Percentiles rank a stretch among this genome's conserved stretches.
Conservation (phyloP, 2,329 filamentous ascomycete genomes). For the Colletotrichum limetticola region DNA sequence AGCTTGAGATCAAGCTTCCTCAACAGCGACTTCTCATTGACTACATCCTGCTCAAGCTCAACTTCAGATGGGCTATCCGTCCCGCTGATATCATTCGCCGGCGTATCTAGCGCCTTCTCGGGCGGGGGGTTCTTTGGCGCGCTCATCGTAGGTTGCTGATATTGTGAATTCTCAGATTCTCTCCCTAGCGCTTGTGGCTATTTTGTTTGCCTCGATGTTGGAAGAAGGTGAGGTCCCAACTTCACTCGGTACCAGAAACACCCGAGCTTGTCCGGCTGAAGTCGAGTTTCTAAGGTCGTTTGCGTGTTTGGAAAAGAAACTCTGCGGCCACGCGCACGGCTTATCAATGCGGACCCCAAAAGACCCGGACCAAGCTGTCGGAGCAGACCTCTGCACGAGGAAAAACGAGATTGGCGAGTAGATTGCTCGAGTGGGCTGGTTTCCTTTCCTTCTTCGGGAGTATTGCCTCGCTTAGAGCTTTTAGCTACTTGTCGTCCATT, state of each 20-base stretch:
- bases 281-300: not conserved
- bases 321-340: constrained; percentile 14
- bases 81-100: constrained; percentile 8
- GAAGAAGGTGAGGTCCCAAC: not conserved
- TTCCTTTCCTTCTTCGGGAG: not conserved
- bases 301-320: constrained; percentile 1
- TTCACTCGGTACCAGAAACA: not conserved
- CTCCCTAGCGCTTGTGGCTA: no score
- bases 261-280: not conserved
- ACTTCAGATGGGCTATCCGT: constrained; percentile 23
- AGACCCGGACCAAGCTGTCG: not conserved
- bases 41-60: constrained; percentile 20
- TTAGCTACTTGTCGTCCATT: not conserved
- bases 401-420: constrained; percentile 16
- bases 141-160: constrained; percentile 9
- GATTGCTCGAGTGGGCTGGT: not conserved
- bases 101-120: constrained; percentile 21
- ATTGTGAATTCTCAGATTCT: not conserved
- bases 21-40: constrained; percentile 68
- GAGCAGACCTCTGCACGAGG: not conserved
- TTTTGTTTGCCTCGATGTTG: no score
- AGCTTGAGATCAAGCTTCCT: constrained; percentile 65
- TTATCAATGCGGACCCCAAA: constrained; percentile 23
- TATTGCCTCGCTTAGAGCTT: not conserved
- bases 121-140: constrained; percentile 6